phyloP scores from a whole-genome alignment of 495 filamentous ascomycete genomes.

The Niebla homalea region DNA sequence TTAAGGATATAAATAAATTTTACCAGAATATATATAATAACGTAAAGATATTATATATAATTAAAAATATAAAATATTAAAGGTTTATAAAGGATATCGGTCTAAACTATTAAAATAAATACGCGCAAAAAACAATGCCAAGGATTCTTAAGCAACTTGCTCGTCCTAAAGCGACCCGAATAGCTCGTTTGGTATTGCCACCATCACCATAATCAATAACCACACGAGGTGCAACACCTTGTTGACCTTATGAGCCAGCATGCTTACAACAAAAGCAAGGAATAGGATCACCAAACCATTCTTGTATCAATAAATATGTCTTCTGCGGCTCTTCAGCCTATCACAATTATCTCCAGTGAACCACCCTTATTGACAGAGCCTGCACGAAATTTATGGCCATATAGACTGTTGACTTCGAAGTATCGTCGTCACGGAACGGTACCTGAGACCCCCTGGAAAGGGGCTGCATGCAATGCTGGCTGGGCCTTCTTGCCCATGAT shows the following conservation, averaged over 20 bases:
- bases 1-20: background rate
- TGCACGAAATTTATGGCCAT: background rate
- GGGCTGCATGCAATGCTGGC: constrained; percentile 68
- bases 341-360: background rate
- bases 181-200: background rate
- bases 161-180: background rate
- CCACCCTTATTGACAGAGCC: background rate
- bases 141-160: background rate
- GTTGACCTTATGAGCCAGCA: too few species aligned
- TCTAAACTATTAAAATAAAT: background rate
- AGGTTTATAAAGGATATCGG: too few species aligned
- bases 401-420: background rate
- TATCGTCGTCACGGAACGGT: background rate
- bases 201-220: background rate
- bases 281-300: too few species aligned
- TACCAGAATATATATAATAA: background rate
- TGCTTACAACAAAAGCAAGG: too few species aligned
- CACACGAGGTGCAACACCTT: background rate
- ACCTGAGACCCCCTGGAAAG: constrained; percentile 43
- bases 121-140: too few species aligned
- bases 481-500: constrained; percentile 33
- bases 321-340: background rate
- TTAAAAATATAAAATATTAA: background rate
- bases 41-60: background rate
- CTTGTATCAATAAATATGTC: background rate